Base-by-base conservation (phyloP, 2,329 filamentous ascomycete genomes). In the Scleromitrula shiraiana region DNA sequence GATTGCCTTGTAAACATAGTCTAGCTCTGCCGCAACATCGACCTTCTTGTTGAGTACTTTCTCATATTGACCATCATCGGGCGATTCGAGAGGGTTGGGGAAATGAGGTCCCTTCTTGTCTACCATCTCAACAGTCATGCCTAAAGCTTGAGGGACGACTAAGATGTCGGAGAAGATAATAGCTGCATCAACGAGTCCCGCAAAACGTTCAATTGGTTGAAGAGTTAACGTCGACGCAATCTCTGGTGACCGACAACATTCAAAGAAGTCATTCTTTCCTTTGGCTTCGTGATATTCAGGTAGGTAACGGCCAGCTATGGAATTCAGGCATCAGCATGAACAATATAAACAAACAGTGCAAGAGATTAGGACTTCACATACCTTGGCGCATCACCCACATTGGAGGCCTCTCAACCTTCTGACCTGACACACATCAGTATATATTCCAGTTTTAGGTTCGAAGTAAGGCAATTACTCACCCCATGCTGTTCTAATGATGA, bases 351-450 rank as follows among this genome's bases (percentile, higher is more conserved):
- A n/a, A n/a, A n/a, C n/a, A n/a, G n/a, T n/a, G n/a, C n/a, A 7
- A 12, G 26, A 27, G 26, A 27, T 6, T 27, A 10, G 12, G n/a
- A 17, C 7, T 47, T 14, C 39, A 30, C 67, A 67, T 61, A 91
- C 89, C 89, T 81, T 98, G 93, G 69, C 93, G 86, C 93, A 98
- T 98, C 66, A 98, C 89, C 93, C 93, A 98, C 74, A 94, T 88
- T 50, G 93, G 93, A 53, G 93, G 86, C 56, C 93, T 82, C 69
- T 96, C 89, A 57, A 97, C 87, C 66, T 82, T 82, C 70, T 96
- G 78, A 66, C 91, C 90, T 94, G 62, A 45, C 47, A 49, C 53
- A 49, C 52, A 56, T 61, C 30, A 46, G 36, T 36, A 33, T 26
- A 40, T 26, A 19, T 19, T 10, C 30, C 9, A 8, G n/a, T 32